Base-by-base conservation (phyloP, 768 basidiomycete species). In the Suillus brevipes region DNA sequence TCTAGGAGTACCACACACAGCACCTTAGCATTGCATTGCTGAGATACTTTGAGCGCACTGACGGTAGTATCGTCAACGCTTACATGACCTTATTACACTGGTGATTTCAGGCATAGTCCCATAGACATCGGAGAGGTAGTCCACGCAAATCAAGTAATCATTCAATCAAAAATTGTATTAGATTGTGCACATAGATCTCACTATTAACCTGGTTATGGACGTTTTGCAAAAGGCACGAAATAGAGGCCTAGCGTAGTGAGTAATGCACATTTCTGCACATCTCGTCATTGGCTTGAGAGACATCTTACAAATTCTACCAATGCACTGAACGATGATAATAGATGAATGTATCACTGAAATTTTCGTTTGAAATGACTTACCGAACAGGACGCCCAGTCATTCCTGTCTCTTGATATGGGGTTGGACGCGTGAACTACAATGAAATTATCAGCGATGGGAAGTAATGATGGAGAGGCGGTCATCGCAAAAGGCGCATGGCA, bases 351-450 rank as follows among this genome's bases (percentile, higher is more conserved):
- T 31, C 18, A 34, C 12, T 1, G 14, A 28, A 25, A 16, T 23
- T 4, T 18, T 25, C 34, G 10, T 53, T 20, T 10, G 6, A 64
- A 58, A 60, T 9, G 38, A 73, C 88, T 74, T 69, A 91, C 90
- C 92, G 81, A 67, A 90, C 89, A 42, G 91, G 89, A 45, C 91
- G 84, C 7, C 92, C 92, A 14, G 90, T 90, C 90, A 93, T 88
- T 4, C 91, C 91, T 67, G 82, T 86, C 72, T 87, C 87, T 72
- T 87, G 84, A 77, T 93, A 93, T 1, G 84, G 82, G 0, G 78
- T 80, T 14, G 85, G 73, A 62, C 86, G 74, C 28, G 84, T 84
- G 28, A 83, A 83, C 84, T 86, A 62, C 43, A 60, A 52, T 25
- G 37, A 37, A 37, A 13, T 9, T 23, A 62, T 25, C 43, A 66